Evolutionary conservation across 805 yeast species (phyloP), one percentile per base, ranked within the genome.

Genomic region (Metschnikowia shivogae): DNA sequence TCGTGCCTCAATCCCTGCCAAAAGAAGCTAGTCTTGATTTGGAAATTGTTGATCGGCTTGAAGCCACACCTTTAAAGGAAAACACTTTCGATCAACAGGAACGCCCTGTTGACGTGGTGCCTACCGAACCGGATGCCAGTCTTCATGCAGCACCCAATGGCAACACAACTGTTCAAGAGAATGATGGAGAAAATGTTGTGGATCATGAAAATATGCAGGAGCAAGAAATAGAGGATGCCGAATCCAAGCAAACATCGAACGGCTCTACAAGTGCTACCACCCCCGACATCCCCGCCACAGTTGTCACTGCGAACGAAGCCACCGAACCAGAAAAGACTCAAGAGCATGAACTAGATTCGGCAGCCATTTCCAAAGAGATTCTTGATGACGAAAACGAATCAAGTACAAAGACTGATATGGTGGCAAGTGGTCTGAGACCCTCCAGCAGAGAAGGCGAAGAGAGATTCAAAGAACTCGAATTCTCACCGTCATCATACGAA

Each of bases 401-500:
- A 10, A 14, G 20, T 24, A 12, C 31, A 8, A 29, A 36, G 4
- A 11, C 19, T 11, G 22, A 33, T 5, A 26, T 13, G 13, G 12
- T 20, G 9, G 22, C 14, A 11, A 14, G 35, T 20, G 24, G 12
- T 4, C 28, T 20, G 34, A 20, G 35, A 11, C 29, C 35, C n/a
- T 12, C 35, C 4, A 31, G 42, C 34, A 39, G 36, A 39, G 42
- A 14, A 22, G 24, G 35, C 14, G 35, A 22, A 10, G 42, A 30
- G 17, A 38, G 20, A 6, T 8, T 20, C 17, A 10, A 12, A 7
- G 30, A 37, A 12, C 8, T 37, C 17, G 14, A 29, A 1, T 22
- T 53, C 8, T 49, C 57, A 3, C 54, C 56, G 13, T 45, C 50
- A 3, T 47, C 57, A 8, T 53, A 53, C 28, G 43, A 44, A 14